Conservation (phyloP, 73 alveolate species). For the Symbiodinium natans region DNA sequence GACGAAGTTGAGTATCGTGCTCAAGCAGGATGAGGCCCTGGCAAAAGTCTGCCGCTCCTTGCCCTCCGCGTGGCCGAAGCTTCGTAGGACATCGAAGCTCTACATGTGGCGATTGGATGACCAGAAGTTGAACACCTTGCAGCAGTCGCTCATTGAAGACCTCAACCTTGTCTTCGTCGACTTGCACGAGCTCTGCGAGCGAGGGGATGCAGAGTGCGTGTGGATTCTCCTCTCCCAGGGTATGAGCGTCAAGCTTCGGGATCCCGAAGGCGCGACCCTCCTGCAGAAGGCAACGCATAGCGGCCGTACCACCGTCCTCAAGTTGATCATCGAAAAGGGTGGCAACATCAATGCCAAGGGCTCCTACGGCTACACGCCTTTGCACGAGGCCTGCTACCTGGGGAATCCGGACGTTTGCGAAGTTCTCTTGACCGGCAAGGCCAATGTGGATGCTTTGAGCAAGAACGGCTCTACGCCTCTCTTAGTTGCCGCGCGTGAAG, state of each 20-base stretch:
- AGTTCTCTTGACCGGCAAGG: neutral
- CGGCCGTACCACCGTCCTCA: constrained; percentile 56
- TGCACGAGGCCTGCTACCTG: constrained; percentile 89
- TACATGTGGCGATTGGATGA: constrained; percentile 81
- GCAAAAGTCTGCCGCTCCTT: constrained; percentile 62
- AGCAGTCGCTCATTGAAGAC: constrained; percentile 51
- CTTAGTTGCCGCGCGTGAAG: constrained; percentile 85
- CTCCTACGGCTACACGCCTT: constrained; percentile 71
- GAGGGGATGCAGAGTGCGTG: constrained; percentile 86
- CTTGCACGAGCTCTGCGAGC: constrained; percentile 74
- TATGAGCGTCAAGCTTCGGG: constrained; percentile 48
- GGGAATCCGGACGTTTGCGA: constrained; percentile 44
- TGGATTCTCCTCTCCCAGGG: constrained; percentile 87
- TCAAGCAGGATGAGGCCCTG: constrained; percentile 83
- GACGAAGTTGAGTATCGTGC: constrained; percentile 84
- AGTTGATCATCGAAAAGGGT: constrained; percentile 65
- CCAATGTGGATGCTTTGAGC: constrained; percentile 89
- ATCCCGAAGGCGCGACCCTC: constrained; percentile 76
- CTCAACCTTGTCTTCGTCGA: constrained; percentile 44
- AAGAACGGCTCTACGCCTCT: constrained; percentile 92
- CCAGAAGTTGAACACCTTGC: neutral
- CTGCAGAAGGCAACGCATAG: constrained; percentile 86
- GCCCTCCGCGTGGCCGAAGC: constrained; percentile 85
- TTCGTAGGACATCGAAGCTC: constrained; percentile 20
- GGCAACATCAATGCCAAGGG: constrained; percentile 92